Evolutionary conservation across 192 early-diverging fungal species (phyloP), one percentile per base, ranked within the genome.

Genomic region (Neocallimastix lanati): DNA sequence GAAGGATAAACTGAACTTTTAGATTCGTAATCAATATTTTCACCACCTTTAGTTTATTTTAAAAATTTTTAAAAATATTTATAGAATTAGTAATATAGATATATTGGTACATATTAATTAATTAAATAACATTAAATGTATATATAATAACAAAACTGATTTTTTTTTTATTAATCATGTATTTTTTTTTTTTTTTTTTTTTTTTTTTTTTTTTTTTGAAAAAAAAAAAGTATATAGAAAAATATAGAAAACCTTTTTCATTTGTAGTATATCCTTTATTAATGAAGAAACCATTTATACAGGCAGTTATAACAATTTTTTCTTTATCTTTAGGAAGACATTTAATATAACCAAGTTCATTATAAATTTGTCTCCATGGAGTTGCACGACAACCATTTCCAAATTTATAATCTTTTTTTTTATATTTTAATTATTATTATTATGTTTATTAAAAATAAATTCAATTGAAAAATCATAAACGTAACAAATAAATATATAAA

Each of bases 361-460:
- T 86, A 79, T 86, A 85, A 14, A 91, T 85, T 79, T 91, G 89
- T 77, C 90, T 81, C 90, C 90, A 91, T 21, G 89, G 89, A 27
- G 90, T 88, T 3, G 89, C 86, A 33, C 85, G 85, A 85, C 77
- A 88, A 2, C 90, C 90, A 80, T 89, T 89, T 13, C 86, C 78
- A 77, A 91, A 91, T 21, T 84, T 89, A 79, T 88, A 91, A 76
- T 90, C 89, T 87, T 18, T 78, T 13, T 13, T 77, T 13, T 77
- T 77, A 21, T 67, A 79, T 33, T 33, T 33, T 33, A 6, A 6
- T 33, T 78, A n/a, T n/a, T n/a, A n/a, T n/a, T n/a, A n/a, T n/a
- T n/a, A n/a, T n/a, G n/a, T n/a, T n/a, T n/a, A n/a, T n/a, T n/a
- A n/a, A n/a, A n/a, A n/a, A n/a, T n/a, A n/a, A n/a, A n/a, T n/a